Percentiles rank a stretch among this genome's conserved stretches.
These are phyloP conservation scores for Symmetrospora coprosmae DNA, from an alignment of 768 basidiomycete species.

Conservation along the genomic window DNA sequence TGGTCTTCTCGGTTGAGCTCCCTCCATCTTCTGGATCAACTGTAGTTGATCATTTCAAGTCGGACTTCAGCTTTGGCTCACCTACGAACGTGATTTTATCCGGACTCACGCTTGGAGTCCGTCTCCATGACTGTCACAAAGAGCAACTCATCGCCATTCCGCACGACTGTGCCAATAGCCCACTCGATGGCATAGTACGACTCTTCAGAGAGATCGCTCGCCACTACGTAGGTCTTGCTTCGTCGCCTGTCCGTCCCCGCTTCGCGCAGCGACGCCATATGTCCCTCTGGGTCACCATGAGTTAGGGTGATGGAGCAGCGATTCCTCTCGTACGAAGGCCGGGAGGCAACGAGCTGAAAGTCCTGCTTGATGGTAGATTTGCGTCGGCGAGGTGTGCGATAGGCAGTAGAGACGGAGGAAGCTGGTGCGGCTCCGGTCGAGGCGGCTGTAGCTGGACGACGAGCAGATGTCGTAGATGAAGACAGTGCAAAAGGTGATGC, in stretches of 20 bases:
- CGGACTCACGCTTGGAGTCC: conserved; percentile 60
- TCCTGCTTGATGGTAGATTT: background rate
- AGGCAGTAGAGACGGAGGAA: background rate
- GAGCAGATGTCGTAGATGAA: background rate
- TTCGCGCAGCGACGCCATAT: background rate
- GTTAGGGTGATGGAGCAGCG: conserved; percentile 76
- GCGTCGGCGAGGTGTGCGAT: background rate
- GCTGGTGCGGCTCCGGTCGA: background rate
- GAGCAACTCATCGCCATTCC: conserved; percentile 81
- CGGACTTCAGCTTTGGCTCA: no score
- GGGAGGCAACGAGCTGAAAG: conserved; percentile 25
- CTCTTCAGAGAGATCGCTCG: conserved; percentile 90
- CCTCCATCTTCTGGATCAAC: conserved; percentile 30
- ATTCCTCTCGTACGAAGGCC: conserved; percentile 78
- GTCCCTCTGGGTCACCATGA: conserved; percentile 44
- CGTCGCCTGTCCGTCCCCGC: conserved; percentile 40
- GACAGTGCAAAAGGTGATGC: background rate
- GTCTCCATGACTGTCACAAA: conserved; percentile 85
- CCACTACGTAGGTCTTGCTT: conserved; percentile 62
- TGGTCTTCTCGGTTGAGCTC: conserved; percentile 39
- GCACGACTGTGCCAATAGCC: conserved; percentile 83
- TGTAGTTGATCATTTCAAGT: no score
- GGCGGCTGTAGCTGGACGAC: no score
- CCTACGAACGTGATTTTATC: no score
- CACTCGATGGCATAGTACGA: conserved; percentile 90